These are phyloP conservation scores for Falciphora oryzae DNA, from an alignment of 2,329 filamentous ascomycete genomes.

Conservation along the genomic window DNA sequence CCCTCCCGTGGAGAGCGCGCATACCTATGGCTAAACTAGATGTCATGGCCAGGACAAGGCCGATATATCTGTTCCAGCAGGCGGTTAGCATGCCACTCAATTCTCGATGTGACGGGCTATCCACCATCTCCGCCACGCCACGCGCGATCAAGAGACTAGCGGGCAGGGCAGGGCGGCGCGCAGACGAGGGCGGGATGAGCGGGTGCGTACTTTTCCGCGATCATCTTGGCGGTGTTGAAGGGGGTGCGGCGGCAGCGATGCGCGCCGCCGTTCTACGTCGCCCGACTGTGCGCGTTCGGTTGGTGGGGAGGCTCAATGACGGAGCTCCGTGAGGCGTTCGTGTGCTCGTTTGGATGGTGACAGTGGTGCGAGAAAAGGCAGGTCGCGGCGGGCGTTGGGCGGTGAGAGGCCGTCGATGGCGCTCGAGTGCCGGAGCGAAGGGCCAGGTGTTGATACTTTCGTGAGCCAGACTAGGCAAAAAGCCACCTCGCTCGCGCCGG, in stretches of 20 bases:
- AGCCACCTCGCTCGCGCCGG: background rate
- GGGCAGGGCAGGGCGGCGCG: background rate
- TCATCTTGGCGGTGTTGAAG: slow-evolving; percentile 4
- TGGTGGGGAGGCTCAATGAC: background rate
- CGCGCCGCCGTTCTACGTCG: slow-evolving; percentile 2
- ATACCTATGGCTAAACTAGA: slow-evolving; percentile 73
- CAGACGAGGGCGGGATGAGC: background rate
- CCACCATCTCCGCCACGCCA: background rate
- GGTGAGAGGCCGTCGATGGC: background rate
- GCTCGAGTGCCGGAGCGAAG: background rate
- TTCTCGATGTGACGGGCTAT: background rate
- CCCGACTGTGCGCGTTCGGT: background rate
- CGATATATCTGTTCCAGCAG: slow-evolving; percentile 57
- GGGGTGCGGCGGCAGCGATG: slow-evolving; percentile 7
- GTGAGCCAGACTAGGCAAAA: background rate
- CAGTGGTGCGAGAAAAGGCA: background rate
- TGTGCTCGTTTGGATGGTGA: background rate
- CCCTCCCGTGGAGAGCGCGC: slow-evolving; percentile 19
- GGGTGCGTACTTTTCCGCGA: slow-evolving; percentile 5
- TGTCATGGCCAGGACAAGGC: slow-evolving; percentile 67
- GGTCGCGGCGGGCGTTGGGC: background rate
- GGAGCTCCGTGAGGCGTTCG: background rate
- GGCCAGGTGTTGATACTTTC: background rate
- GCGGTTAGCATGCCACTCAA: background rate
- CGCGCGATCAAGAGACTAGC: background rate